phyloP scores from a whole-genome alignment of 768 basidiomycete species.

The Panellus pusillus region DNA sequence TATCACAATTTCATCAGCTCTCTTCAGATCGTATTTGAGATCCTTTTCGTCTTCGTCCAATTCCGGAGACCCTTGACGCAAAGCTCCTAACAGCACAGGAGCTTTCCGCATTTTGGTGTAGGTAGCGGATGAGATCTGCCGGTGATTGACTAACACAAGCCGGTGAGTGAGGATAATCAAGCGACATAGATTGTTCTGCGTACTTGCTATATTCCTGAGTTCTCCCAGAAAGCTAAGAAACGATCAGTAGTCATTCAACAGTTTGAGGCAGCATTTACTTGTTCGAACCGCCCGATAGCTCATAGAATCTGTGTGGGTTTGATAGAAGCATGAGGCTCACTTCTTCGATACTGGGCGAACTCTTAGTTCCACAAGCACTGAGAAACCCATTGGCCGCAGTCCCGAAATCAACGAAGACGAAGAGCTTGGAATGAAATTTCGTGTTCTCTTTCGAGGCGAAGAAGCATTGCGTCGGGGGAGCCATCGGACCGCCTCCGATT shows the following conservation, averaged over 20 bases:
- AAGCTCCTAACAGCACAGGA: slow-evolving; percentile 73
- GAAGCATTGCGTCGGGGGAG: slow-evolving; percentile 70
- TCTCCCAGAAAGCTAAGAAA: slow-evolving; percentile 70
- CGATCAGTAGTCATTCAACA: background rate
- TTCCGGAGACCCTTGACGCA: slow-evolving; percentile 45
- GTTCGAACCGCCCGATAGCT: slow-evolving; percentile 65
- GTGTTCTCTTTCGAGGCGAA: slow-evolving; percentile 53
- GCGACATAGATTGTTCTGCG: background rate
- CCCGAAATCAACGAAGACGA: slow-evolving; percentile 90
- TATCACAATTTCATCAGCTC: slow-evolving; percentile 70
- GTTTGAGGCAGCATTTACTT: slow-evolving; percentile 45
- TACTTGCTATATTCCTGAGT: slow-evolving; percentile 63
- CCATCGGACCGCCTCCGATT: slow-evolving; percentile 39
- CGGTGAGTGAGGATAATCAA: background rate
- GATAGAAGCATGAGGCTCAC: slow-evolving; percentile 67
- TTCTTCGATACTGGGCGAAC: slow-evolving; percentile 85
- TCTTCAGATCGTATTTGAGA: slow-evolving; percentile 68
- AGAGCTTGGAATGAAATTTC: slow-evolving; percentile 76
- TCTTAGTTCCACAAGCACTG: slow-evolving; percentile 81
- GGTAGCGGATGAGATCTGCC: slow-evolving; percentile 52
- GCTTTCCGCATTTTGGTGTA: slow-evolving; percentile 65
- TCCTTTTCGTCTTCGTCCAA: slow-evolving; percentile 34
- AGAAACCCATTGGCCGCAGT: slow-evolving; percentile 79
- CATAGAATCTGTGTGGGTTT: slow-evolving; percentile 70
- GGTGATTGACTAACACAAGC: slow-evolving; percentile 60